A percentile compares a stretch with the other conserved stretches of the same genome.
phyloP scores from a whole-genome alignment of 2,329 filamentous ascomycete species.

The Xylogone sp. region DNA sequence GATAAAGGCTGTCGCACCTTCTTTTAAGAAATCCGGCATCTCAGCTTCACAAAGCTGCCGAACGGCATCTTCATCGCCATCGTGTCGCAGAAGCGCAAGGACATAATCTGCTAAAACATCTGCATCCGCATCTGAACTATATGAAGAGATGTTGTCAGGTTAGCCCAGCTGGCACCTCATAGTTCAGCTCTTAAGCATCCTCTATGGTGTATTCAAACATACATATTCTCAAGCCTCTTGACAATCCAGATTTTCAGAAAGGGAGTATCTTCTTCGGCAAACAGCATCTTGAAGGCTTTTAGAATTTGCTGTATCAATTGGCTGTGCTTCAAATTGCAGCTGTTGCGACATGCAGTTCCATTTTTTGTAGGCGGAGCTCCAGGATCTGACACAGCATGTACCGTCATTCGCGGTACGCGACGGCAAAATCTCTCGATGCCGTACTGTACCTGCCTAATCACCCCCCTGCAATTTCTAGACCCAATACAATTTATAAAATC shows the following conservation, averaged over 20 bases:
- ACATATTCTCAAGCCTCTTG: conserved; percentile 73
- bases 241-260: conserved; percentile 74
- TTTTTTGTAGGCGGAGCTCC: background rate
- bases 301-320: background rate
- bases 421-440: background rate
- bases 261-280: conserved; percentile 57
- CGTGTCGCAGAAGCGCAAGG: conserved; percentile 69
- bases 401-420: background rate
- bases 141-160: conserved; percentile 2
- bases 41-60: conserved; percentile 66
- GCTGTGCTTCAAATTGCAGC: background rate
- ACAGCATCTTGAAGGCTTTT: conserved; percentile 47
- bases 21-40: conserved; percentile 71
- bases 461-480: too few species aligned
- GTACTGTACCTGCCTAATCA: too few species aligned
- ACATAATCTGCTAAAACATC: conserved; percentile 83
- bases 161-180: background rate
- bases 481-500: too few species aligned
- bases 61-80: conserved; percentile 61
- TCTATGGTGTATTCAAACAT: conserved; percentile 28
- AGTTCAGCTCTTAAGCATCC: conserved; percentile 3
- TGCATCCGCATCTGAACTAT: conserved; percentile 72
- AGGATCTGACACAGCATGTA: background rate
- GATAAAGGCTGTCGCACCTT: conserved; percentile 43
- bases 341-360: background rate